Evolutionary conservation across 1,284 basidiomycete genomes (phyloP).

Genomic region (Limonomyces culmigenus): DNA sequence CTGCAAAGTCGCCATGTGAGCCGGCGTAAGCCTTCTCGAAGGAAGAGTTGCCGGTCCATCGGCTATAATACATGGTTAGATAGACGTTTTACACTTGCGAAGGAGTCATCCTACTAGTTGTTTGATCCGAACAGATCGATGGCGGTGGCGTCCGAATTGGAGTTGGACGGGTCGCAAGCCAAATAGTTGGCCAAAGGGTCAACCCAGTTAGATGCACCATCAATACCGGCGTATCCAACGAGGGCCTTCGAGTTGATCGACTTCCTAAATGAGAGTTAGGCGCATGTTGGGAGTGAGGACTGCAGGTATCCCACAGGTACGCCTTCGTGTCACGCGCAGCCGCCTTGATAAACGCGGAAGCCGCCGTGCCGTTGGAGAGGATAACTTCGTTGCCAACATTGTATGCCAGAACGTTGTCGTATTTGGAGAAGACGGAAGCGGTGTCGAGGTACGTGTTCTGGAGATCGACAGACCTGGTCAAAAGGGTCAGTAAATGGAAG

Average conservation of each 20-base stretch:
- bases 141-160: conserved; percentile 34
- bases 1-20: conserved; percentile 36
- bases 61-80: conserved; percentile 19
- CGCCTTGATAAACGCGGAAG: conserved; percentile 76
- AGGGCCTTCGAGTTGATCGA: conserved; percentile 56
- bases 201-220: conserved; percentile 52
- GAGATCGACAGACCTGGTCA: conserved; percentile 53
- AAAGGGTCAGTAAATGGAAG: background rate
- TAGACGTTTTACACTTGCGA: conserved; percentile 4
- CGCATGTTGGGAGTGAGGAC: background rate
- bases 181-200: conserved; percentile 66
- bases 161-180: conserved; percentile 47
- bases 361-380: conserved; percentile 38
- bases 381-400: conserved; percentile 89
- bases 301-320: conserved; percentile 42
- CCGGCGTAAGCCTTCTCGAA: conserved; percentile 37
- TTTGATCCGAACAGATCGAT: conserved; percentile 81
- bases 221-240: conserved; percentile 77
- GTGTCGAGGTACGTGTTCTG: conserved; percentile 66
- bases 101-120: conserved; percentile 39
- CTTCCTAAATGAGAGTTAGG: conserved; percentile 20
- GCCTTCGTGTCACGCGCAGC: conserved; percentile 80
- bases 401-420: conserved; percentile 70
- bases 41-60: conserved; percentile 66
- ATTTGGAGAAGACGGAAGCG: conserved; percentile 65